Conservation (phyloP, 331 rosid genomes). For the Malus hybrid region DNA sequence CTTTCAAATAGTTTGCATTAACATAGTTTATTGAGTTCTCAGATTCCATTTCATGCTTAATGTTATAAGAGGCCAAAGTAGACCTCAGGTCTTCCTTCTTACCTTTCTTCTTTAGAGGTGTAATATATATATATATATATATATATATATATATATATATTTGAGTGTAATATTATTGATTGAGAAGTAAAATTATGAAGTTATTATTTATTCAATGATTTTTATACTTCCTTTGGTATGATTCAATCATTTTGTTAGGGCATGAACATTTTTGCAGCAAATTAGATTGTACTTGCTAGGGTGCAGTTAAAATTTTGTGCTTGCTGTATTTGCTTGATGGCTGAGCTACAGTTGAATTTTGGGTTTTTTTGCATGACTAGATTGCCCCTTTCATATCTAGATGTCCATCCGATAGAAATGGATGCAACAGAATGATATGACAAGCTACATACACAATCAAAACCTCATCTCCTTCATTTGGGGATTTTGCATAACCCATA, state of each 20-base stretch:
- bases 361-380: background rate
- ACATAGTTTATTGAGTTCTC: background rate
- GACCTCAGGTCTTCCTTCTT: background rate
- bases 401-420: background rate
- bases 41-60: background rate
- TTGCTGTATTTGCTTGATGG: background rate
- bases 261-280: background rate
- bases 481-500: background rate
- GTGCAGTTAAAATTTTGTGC: too few species aligned
- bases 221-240: background rate
- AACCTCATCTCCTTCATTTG: background rate
- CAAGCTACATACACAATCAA: background rate
- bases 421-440: background rate
- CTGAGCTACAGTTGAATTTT: background rate
- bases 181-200: background rate
- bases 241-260: background rate
- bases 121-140: too few species aligned
- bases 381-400: background rate
- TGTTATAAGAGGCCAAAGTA: background rate
- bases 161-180: background rate
- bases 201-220: background rate
- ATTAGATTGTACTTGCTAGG: background rate
- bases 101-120: background rate
- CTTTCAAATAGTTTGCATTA: background rate
- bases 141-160: too few species aligned